Percentiles rank a stretch among this genome's conserved stretches.
Conservation (phyloP, 352 stramenopile genomes). For the Peronospora destructor region DNA sequence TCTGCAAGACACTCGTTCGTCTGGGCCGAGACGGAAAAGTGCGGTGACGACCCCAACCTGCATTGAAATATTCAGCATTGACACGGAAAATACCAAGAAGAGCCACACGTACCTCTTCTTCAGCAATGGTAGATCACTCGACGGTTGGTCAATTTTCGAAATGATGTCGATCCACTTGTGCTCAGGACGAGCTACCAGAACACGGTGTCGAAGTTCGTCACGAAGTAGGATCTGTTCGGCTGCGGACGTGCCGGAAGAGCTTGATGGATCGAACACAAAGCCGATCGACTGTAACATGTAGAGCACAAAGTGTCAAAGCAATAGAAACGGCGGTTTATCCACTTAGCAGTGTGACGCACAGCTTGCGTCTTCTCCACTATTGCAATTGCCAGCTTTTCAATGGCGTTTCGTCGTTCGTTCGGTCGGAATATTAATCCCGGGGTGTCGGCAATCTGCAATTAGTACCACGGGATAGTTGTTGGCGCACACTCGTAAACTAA, state of each 20-base stretch:
- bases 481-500: neutral
- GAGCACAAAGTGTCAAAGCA: conserved; percentile 3
- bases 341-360: conserved; percentile 20
- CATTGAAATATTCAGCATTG: conserved; percentile 2
- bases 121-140: conserved; percentile 34
- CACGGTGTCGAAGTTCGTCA: conserved; percentile 56
- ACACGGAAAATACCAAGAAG: neutral
- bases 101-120: conserved; percentile 23
- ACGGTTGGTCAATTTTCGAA: conserved; percentile 73
- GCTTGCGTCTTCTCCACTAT: conserved; percentile 74
- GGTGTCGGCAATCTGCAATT: conserved; percentile 70
- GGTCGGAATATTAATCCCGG: conserved; percentile 61
- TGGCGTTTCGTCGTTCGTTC: conserved; percentile 58
- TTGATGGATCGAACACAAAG: conserved; percentile 81
- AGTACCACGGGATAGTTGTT: conserved; percentile 6
- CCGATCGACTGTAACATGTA: conserved; percentile 51
- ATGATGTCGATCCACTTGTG: conserved; percentile 82
- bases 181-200: conserved; percentile 32
- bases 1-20: conserved; percentile 71
- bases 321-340: neutral
- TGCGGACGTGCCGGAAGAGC: conserved; percentile 52
- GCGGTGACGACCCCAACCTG: conserved; percentile 20
- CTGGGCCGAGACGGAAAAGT: conserved; percentile 52
- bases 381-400: conserved; percentile 65
- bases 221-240: conserved; percentile 59